These are phyloP conservation scores for Yamadazyma paraphyllophila DNA, from an alignment of 805 yeast species.

Conservation along the genomic window DNA sequence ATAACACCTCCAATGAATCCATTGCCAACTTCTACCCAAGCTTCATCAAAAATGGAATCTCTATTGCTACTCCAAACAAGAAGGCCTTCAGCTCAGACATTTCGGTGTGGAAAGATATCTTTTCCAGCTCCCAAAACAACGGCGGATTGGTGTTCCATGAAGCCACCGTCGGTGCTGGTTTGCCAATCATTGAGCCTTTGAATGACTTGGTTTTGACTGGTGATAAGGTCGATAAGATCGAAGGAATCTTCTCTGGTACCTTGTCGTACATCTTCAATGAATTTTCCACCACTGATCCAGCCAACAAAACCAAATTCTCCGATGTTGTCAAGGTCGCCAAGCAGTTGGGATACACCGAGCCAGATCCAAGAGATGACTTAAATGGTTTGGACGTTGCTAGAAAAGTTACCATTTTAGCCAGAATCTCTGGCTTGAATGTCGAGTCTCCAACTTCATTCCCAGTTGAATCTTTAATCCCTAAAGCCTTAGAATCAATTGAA, in stretches of 20 bases:
- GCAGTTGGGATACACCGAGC: conserved; percentile 93
- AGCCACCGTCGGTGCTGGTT: conserved; percentile 98
- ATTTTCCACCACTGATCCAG: conserved; percentile 67
- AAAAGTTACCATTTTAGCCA: conserved; percentile 93
- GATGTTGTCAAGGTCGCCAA: conserved; percentile 89
- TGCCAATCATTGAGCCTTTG: conserved; percentile 87
- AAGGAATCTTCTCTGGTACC: conserved; percentile 96
- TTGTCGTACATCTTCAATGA: conserved; percentile 93
- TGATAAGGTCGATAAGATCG: conserved; percentile 85
- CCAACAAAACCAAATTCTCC: conserved; percentile 68
- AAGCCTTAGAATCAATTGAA: conserved; percentile 68
- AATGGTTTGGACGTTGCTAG: conserved; percentile 98
- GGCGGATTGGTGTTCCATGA: conserved; percentile 89
- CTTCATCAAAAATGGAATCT: conserved; percentile 73
- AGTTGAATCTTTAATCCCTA: conserved; percentile 90
- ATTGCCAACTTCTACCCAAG: conserved; percentile 77
- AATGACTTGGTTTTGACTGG: conserved; percentile 90
- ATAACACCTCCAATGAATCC: conserved; percentile 84
- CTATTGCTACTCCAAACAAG: conserved; percentile 97
- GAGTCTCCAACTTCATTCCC: conserved; percentile 91
- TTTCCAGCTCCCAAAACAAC: conserved; percentile 49
- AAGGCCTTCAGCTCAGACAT: conserved; percentile 88
- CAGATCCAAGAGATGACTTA: conserved; percentile 98
- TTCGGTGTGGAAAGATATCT: conserved; percentile 73
- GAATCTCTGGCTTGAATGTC: conserved; percentile 83